Percentiles rank a stretch among this genome's conserved stretches.
Conservation (phyloP, 1,284 basidiomycete species). For the Cryptococcus sp. region DNA sequence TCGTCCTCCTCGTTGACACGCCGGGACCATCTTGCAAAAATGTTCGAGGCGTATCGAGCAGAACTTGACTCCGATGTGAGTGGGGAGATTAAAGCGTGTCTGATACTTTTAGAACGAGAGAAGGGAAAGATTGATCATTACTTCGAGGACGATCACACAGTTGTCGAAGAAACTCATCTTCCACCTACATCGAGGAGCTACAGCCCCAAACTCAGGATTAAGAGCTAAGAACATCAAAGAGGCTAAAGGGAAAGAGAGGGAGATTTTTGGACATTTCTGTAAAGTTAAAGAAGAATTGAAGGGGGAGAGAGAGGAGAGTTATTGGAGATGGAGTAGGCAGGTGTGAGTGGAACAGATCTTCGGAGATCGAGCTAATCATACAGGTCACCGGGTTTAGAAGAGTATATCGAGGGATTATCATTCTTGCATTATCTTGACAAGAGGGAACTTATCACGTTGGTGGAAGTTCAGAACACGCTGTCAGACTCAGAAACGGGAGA, state of each 20-base stretch:
- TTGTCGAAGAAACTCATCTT: slow-evolving; percentile 95
- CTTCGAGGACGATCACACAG: slow-evolving; percentile 74
- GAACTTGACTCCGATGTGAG: slow-evolving; percentile 42
- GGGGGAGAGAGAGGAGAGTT: slow-evolving; percentile 50
- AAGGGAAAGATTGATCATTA: slow-evolving; percentile 45
- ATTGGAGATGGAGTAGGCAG: slow-evolving; percentile 73
- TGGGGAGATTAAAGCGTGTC: background rate
- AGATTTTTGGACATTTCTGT: slow-evolving; percentile 65
- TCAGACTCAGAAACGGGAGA: slow-evolving; percentile 55
- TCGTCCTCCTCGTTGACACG: slow-evolving; percentile 14
- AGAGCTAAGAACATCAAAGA: slow-evolving; percentile 46
- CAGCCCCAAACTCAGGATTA: slow-evolving; percentile 32
- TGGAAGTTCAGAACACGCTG: slow-evolving; percentile 63
- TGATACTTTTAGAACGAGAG: slow-evolving; percentile 38
- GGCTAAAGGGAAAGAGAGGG: slow-evolving; percentile 63
- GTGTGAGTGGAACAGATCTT: slow-evolving; percentile 55
- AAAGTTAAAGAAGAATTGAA: slow-evolving; percentile 61
- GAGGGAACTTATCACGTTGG: slow-evolving; percentile 63
- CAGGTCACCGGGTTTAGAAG: slow-evolving; percentile 61
- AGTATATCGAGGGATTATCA: slow-evolving; percentile 88
- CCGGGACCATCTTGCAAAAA: slow-evolving; percentile 32
- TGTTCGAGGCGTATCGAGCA: slow-evolving; percentile 40
- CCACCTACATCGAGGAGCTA: slow-evolving; percentile 72
- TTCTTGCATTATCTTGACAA: slow-evolving; percentile 83
- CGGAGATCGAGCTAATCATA: background rate